Evolutionary conservation across 2,329 filamentous ascomycete species (phyloP), one percentile per base, ranked within the genome.

Genomic region (Alternaria tenuissima): DNA sequence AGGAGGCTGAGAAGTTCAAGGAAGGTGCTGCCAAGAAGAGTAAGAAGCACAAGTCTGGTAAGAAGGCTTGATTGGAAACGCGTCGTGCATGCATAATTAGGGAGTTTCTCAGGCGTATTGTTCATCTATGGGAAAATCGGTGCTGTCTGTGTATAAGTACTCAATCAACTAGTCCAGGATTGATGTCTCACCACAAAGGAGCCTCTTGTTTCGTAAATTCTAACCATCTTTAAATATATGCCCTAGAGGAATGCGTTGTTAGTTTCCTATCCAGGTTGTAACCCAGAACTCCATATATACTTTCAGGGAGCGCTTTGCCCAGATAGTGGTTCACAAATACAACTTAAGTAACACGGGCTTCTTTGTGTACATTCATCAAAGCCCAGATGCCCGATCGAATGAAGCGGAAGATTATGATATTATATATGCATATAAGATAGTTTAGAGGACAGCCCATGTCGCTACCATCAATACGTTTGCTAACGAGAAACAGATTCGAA

Each of bases 21-120:
- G 78, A 79, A 32, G 62, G 70, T 24, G 75, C 73, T n/a, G 52
- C 46, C 22, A 71, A 71, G 58, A 76, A 76, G 66, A 77, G 76
- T 58, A 74, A 77, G 63, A 75, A 76, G 63, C 69, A 67, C 39
- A 75, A 72, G 57, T 71, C 60, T 65, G 75, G 66, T 70, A 91
- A 41, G 88, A 88, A 43, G 52, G 56, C 47, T 22, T 62, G 43
- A 57, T 38, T 48, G 16, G 2, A 32, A 4, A 48, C 11, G 11
- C 14, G 46, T 16, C 22, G n/a, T 26, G 49, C 34, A 41, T 52
- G 49, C 49, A 52, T 52, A n/a, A 36, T 38, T 4, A 41, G n/a
- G 49, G 49, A 39, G 49, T 41, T 28, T 18, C 18, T 24, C 14
- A 20, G 46, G 30, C 32, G 46, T 49, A 24, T 24, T 8, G 22